Conservation (phyloP, 106 monocot species). For the Acorus gramineus region DNA sequence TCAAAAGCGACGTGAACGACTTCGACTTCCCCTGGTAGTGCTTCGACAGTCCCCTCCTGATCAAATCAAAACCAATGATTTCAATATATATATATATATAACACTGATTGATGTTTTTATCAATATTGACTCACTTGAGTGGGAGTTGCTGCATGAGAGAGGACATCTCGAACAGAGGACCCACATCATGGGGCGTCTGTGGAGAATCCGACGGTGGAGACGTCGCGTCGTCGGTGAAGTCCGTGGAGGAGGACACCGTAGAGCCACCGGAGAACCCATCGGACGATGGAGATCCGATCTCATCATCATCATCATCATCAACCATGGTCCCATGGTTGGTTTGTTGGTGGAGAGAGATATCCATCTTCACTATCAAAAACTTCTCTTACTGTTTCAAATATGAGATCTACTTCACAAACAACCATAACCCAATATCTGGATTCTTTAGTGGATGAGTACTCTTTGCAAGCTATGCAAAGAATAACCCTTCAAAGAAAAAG, state of each 20-base stretch:
- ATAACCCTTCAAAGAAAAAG: no score
- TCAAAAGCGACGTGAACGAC: constrained; percentile 48
- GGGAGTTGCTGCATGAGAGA: constrained; percentile 35
- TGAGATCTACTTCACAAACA: no score
- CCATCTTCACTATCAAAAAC: constrained; percentile 3
- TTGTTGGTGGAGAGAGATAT: constrained; percentile 11
- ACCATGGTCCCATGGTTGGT: constrained; percentile 21
- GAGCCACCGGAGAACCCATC: constrained; percentile 4
- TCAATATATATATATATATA: no score
- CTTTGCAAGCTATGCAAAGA: no score
- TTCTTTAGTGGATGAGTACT: no score
- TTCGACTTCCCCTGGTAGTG: constrained; percentile 57
- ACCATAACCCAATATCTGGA: no score
- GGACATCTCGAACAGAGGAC: constrained; percentile 36
- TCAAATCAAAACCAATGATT: not conserved
- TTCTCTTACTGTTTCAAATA: no score
- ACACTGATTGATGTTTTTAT: not conserved
- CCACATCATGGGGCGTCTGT: not conserved
- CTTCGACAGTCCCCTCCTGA: constrained; percentile 54
- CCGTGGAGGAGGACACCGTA: constrained; percentile 21
- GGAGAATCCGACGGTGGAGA: not conserved
- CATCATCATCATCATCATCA: constrained; percentile 13
- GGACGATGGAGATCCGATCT: constrained; percentile 14
- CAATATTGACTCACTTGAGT: constrained; percentile 21
- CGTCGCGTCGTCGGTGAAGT: constrained; percentile 15